Conservation (phyloP, 176 grass and related monocot genomes). For the Oryza rufipogon region DNA sequence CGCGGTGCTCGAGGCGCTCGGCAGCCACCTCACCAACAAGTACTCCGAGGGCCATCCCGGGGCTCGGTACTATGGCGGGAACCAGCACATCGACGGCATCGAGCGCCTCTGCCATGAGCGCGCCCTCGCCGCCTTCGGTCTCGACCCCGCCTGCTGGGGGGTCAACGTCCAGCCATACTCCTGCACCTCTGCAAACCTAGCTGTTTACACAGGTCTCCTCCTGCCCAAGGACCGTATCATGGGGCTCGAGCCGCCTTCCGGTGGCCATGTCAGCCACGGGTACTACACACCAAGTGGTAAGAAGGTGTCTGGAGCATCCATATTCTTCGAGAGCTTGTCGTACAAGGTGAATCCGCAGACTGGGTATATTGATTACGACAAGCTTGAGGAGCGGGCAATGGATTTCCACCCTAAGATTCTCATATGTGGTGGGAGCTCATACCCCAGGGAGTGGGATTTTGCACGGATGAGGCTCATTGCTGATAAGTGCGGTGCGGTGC, state of each 20-base stretch:
- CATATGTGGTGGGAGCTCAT: constrained; percentile 96
- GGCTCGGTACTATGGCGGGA: constrained; percentile 83
- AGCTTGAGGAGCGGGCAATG: constrained; percentile 82
- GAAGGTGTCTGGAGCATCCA: constrained; percentile 91
- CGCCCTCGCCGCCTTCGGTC: constrained; percentile 67
- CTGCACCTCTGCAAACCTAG: constrained; percentile 93
- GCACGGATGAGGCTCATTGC: constrained; percentile 77
- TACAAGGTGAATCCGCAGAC: constrained; percentile 96
- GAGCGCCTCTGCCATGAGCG: constrained; percentile 80
- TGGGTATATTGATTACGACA: constrained; percentile 92
- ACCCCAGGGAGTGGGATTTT: constrained; percentile 97
- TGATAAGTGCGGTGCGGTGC: constrained; percentile 76
- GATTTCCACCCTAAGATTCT: constrained; percentile 97
- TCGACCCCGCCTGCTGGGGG: constrained; percentile 79
- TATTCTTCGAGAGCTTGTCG: constrained; percentile 94
- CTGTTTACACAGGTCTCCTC: constrained; percentile 85
- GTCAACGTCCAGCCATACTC: constrained; percentile 96
- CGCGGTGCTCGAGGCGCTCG: constrained; percentile 88
- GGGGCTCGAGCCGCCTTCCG: constrained; percentile 91
- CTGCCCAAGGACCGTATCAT: constrained; percentile 92
- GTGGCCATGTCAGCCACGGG: constrained; percentile 96
- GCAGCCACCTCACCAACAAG: constrained; percentile 99
- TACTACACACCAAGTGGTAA: constrained; percentile 88
- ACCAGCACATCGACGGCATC: constrained; percentile 91
- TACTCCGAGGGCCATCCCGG: constrained; percentile 88